Evolutionary conservation across 2,329 filamentous ascomycete genomes (phyloP).

Genomic region (Exophiala xenobiotica): DNA sequence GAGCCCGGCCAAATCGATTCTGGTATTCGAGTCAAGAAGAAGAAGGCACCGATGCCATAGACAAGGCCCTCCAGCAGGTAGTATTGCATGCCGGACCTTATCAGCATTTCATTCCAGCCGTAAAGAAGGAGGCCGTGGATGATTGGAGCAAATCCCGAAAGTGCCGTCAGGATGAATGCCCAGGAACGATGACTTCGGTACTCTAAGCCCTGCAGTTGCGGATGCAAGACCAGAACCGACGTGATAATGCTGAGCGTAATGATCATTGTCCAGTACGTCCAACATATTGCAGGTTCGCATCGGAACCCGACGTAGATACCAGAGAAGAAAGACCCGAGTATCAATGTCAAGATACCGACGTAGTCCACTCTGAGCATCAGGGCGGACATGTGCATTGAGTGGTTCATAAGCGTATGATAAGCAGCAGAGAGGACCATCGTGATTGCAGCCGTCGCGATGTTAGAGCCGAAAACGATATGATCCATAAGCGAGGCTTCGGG

Average conservation of each 20-base stretch:
- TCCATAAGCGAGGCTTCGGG: constrained; percentile 38
- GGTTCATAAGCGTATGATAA: constrained; percentile 39
- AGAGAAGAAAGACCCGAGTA: constrained; percentile 37
- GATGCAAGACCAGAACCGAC: constrained; percentile 37
- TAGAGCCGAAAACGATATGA: constrained; percentile 42
- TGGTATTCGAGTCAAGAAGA: constrained; percentile 32
- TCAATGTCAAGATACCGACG: constrained; percentile 37
- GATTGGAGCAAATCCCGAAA: constrained; percentile 38
- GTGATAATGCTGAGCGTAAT: constrained; percentile 33
- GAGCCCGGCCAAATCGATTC: constrained; percentile 34
- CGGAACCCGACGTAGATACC: constrained; percentile 40
- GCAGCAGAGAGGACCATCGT: constrained; percentile 31
- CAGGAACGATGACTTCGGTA: constrained; percentile 34
- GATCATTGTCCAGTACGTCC: constrained; percentile 40
- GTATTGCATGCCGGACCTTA: constrained; percentile 35
- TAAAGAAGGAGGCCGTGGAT: constrained; percentile 34
- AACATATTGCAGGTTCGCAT: constrained; percentile 33
- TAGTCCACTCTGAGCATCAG: constrained; percentile 36
- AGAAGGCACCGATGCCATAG: constrained; percentile 34
- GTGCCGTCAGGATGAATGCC: constrained; percentile 35
- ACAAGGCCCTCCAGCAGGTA: constrained; percentile 37
- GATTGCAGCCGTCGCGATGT: constrained; percentile 34
- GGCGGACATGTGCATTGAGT: constrained; percentile 32
- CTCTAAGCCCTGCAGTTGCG: constrained; percentile 33
- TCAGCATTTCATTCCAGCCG: constrained; percentile 31